phyloP scores from a whole-genome alignment of 1,139 yeast species.

The Meyerozyma smithsonii region DNA sequence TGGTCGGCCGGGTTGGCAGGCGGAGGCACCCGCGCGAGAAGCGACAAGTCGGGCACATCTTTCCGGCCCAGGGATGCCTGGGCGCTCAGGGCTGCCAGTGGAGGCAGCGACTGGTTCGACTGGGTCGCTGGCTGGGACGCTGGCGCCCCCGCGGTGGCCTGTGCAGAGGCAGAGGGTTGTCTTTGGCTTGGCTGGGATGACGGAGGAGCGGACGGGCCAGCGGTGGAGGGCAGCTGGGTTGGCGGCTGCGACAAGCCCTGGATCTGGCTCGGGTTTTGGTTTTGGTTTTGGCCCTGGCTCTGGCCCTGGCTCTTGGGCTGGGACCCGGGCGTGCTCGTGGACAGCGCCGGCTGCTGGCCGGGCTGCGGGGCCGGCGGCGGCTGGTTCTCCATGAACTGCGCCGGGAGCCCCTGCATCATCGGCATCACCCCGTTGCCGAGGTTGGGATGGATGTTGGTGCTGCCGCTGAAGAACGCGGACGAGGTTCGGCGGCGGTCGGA shows the following conservation, averaged over 20 bases:
- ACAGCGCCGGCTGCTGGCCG: no score
- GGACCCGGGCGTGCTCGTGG: no score
- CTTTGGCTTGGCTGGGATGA: slow-evolving; percentile 5
- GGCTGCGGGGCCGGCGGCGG: background rate
- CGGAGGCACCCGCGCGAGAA: slow-evolving; percentile 79
- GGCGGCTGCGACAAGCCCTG: background rate
- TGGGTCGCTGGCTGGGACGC: slow-evolving; percentile 1
- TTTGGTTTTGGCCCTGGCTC: background rate
- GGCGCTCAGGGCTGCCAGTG: background rate
- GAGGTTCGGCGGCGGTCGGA: slow-evolving; percentile 30
- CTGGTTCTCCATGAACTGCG: slow-evolving; percentile 1
- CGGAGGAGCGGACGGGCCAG: background rate
- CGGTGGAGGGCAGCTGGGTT: background rate
- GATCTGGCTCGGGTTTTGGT: no score
- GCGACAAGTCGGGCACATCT: slow-evolving; percentile 65
- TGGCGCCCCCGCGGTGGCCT: slow-evolving; percentile 1
- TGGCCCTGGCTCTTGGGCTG: no score
- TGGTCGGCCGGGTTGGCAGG: slow-evolving; percentile 99
- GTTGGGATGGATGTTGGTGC: background rate
- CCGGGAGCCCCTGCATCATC: slow-evolving; percentile 1
- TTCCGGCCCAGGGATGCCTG: slow-evolving; percentile 12
- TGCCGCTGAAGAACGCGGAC: slow-evolving; percentile 25
- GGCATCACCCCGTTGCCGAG: background rate
- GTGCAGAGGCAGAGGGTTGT: slow-evolving; percentile 5
- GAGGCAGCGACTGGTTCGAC: slow-evolving; percentile 5